Percentiles rank a stretch among this genome's conserved stretches.
phyloP scores from a whole-genome alignment of 352 stramenopile species.

The Globisporangium ultimum region DNA sequence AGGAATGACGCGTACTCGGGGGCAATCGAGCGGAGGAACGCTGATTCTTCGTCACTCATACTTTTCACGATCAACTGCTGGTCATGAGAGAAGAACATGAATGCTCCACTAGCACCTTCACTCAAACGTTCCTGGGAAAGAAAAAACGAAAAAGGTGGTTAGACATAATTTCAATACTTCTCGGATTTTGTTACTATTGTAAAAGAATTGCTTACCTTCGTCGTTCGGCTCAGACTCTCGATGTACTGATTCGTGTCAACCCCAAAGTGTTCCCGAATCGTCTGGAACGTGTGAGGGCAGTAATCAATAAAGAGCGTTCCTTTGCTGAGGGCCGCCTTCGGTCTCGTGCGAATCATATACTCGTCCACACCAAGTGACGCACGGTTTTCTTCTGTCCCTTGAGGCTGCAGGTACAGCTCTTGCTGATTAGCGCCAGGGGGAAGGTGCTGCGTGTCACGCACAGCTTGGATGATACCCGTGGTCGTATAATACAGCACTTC shows the following conservation, averaged over 20 bases:
- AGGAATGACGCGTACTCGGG: conserved; percentile 79
- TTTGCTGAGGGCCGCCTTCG: conserved; percentile 68
- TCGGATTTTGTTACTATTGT: neutral
- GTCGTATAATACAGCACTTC: conserved; percentile 89
- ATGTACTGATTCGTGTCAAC: conserved; percentile 84
- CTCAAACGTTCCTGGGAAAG: conserved; percentile 55
- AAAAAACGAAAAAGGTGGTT: neutral
- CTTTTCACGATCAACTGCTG: conserved; percentile 89
- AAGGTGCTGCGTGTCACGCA: conserved; percentile 66
- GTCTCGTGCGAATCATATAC: conserved; percentile 80
- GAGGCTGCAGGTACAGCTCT: conserved; percentile 76
- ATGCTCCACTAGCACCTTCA: conserved; percentile 83
- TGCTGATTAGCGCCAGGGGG: conserved; percentile 66
- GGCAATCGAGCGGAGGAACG: conserved; percentile 78
- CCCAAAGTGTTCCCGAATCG: conserved; percentile 81
- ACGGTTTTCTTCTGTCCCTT: conserved; percentile 74
- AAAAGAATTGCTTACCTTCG: conserved; percentile 30
- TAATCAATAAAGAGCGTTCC: conserved; percentile 87
- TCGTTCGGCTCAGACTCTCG: conserved; percentile 77
- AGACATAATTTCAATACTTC: neutral
- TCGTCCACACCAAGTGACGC: conserved; percentile 76
- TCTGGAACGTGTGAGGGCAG: conserved; percentile 83
- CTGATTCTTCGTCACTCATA: conserved; percentile 86
- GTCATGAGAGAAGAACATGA: conserved; percentile 90
- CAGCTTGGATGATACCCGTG: conserved; percentile 84